phyloP scores from a whole-genome alignment of 2,329 filamentous ascomycete species.

The Chrysoporthe deuterocubensis region DNA sequence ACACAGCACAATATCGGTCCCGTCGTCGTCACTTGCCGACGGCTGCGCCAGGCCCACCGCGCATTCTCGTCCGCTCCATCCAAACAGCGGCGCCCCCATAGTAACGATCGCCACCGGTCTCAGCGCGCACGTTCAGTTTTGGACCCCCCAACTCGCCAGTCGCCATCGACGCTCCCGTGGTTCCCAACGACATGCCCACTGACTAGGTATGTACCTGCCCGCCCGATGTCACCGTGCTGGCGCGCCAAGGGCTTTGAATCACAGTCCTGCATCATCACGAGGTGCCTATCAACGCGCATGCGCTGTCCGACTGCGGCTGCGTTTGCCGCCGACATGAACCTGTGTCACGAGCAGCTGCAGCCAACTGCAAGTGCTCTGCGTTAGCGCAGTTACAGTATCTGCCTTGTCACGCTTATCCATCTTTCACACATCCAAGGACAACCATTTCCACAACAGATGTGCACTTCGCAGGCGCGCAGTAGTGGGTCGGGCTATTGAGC shows the following conservation, averaged over 20 bases:
- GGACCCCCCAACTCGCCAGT: not conserved
- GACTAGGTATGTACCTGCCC: no score
- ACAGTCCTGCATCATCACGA: not conserved
- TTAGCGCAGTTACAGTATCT: not conserved
- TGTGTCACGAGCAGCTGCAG: not conserved
- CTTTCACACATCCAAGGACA: no score
- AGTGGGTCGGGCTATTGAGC: no score
- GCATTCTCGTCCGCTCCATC: not conserved
- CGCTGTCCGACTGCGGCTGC: not conserved
- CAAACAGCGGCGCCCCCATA: not conserved
- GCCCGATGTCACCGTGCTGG: not conserved
- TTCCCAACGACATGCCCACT: not conserved
- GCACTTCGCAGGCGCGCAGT: no score
- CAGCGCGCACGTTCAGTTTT: not conserved
- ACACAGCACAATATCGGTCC: not conserved
- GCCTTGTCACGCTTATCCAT: not conserved
- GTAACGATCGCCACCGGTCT: not conserved
- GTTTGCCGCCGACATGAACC: not conserved
- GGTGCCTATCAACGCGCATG: not conserved
- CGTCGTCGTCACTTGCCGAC: not conserved
- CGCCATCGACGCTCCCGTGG: not conserved
- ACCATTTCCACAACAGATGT: no score
- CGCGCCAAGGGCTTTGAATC: not conserved
- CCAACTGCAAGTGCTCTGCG: not conserved
- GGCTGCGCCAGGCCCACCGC: not conserved